These are phyloP conservation scores for Nothomitra cinnamomea DNA, from an alignment of 2,329 filamentous ascomycete genomes.

Conservation along the genomic window DNA sequence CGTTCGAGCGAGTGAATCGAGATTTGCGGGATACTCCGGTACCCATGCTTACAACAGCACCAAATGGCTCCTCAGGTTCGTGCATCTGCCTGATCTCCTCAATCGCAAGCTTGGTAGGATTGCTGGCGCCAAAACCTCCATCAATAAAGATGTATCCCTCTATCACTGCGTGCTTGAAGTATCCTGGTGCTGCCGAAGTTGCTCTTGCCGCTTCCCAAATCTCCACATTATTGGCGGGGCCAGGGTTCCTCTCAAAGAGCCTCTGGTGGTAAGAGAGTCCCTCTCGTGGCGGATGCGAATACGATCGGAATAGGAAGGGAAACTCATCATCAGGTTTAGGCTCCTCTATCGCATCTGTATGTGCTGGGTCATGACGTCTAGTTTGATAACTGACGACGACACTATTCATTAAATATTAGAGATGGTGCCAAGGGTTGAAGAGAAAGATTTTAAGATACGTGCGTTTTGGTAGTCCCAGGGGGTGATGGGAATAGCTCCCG, in stretches of 20 bases:
- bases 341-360: background rate
- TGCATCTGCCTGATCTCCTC: slow-evolving; percentile 4
- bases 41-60: background rate
- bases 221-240: background rate
- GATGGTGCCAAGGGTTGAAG: background rate
- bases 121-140: slow-evolving; percentile 1
- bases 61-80: background rate
- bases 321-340: background rate
- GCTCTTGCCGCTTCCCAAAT: slow-evolving; percentile 18
- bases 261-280: no score
- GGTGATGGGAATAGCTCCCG: background rate
- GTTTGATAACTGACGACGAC: background rate
- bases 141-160: background rate
- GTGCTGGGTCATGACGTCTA: background rate
- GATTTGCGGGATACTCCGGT: background rate
- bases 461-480: background rate
- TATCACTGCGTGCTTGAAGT: slow-evolving; percentile 15
- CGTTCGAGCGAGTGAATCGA: background rate
- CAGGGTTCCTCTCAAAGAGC: background rate
- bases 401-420: no score
- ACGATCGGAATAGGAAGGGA: slow-evolving; percentile 2
- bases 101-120: background rate
- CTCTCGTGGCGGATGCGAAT: background rate
- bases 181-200: slow-evolving; percentile 17
- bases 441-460: background rate